Percentiles rank a stretch among this genome's conserved stretches.
These are phyloP conservation scores for Aspergillus pseudoviridinutans DNA, from an alignment of 2,329 filamentous ascomycete genomes.

Conservation along the genomic window DNA sequence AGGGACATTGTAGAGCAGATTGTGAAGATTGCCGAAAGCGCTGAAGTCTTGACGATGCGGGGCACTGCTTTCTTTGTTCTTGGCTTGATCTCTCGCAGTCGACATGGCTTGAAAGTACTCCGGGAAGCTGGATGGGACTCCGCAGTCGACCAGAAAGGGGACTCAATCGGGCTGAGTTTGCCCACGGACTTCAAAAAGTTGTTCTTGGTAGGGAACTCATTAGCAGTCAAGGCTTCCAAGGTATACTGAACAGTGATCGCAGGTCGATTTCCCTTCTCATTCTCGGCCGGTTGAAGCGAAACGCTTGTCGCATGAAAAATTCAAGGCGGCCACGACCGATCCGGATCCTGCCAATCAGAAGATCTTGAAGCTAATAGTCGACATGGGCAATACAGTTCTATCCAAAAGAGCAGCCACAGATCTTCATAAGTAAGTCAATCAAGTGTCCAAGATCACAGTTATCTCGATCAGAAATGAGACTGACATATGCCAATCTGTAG, in stretches of 20 bases:
- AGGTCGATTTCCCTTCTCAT: constrained; percentile 36
- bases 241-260: neutral
- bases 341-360: constrained; percentile 62
- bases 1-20: constrained; percentile 85
- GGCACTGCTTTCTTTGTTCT: constrained; percentile 97
- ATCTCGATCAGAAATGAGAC: neutral
- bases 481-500: constrained; percentile 43
- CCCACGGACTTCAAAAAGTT: constrained; percentile 74
- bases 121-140: constrained; percentile 90
- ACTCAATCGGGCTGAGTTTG: constrained; percentile 82
- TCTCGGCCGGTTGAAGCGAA: constrained; percentile 41
- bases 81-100: constrained; percentile 84
- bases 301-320: constrained; percentile 40
- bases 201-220: constrained; percentile 59
- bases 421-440: constrained; percentile 54
- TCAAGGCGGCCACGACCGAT: constrained; percentile 59
- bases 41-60: constrained; percentile 85
- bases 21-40: constrained; percentile 79
- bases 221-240: neutral
- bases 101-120: constrained; percentile 88
- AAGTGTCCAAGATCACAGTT: neutral
- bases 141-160: constrained; percentile 76
- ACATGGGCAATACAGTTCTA: constrained; percentile 88
- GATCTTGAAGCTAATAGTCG: constrained; percentile 78
- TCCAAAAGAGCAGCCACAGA: constrained; percentile 83